These are phyloP conservation scores for Encephalitozoon romaleae DNA, from an alignment of 371 early-diverging fungal genomes.

Conservation along the genomic window DNA sequence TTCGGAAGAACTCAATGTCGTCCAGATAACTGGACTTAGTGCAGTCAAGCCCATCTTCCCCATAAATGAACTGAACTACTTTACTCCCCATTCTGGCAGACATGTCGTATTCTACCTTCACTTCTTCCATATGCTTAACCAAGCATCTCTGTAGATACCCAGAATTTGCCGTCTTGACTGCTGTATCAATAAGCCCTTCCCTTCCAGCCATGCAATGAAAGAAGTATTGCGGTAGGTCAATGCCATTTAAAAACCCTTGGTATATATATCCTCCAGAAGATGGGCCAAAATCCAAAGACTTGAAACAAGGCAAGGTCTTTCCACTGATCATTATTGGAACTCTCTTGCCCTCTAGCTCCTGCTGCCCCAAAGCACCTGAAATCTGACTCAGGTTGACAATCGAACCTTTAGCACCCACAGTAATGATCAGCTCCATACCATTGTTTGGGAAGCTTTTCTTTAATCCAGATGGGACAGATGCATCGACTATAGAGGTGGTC, in stretches of 20 bases:
- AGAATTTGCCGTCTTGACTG: slow-evolving; percentile 96
- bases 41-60: slow-evolving; percentile 95
- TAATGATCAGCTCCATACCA: slow-evolving; percentile 94
- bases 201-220: slow-evolving; percentile 97
- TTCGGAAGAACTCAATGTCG: slow-evolving; percentile 67
- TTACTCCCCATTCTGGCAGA: slow-evolving; percentile 85
- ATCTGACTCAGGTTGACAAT: slow-evolving; percentile 95
- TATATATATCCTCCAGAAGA: slow-evolving; percentile 91
- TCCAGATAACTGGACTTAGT: slow-evolving; percentile 71
- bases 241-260: slow-evolving; percentile 96
- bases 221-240: slow-evolving; percentile 76
- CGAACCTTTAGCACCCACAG: slow-evolving; percentile 95
- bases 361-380: slow-evolving; percentile 91
- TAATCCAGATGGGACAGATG: slow-evolving; percentile 73
- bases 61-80: slow-evolving; percentile 91
- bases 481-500: slow-evolving; percentile 32
- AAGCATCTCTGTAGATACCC: slow-evolving; percentile 98
- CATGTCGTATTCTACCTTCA: slow-evolving; percentile 85
- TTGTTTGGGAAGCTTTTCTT: slow-evolving; percentile 79
- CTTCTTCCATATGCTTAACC: slow-evolving; percentile 94
- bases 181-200: slow-evolving; percentile 99
- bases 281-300: slow-evolving; percentile 66
- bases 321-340: slow-evolving; percentile 94
- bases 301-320: slow-evolving; percentile 87
- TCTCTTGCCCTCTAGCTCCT: slow-evolving; percentile 94